Evolutionary conservation across 148 eudicot species (phyloP), one percentile per base, ranked within the genome.

Genomic region (Vaccinium corymbosum): DNA sequence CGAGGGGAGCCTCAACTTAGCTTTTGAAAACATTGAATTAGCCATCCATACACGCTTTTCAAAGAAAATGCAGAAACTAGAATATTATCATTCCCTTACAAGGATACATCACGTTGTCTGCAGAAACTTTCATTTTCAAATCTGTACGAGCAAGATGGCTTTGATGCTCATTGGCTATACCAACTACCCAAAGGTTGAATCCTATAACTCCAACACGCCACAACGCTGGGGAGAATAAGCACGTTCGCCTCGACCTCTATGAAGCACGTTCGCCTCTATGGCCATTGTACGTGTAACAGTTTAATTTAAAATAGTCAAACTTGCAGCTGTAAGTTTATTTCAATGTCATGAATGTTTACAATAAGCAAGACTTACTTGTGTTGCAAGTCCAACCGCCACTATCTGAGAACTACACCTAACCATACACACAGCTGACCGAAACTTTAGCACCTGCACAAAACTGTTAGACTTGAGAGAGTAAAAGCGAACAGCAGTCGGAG

Each of bases 361-460:
- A 70, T 55, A 78, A 53, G 56, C 52, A 22, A 71, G 59, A 53
- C 86, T 83, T 84, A 89, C 91, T 83, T 89, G 91, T 35, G 87
- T 78, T 20, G 88, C 84, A 61, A 88, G 90, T 76, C 88, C 88
- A 46, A 90, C 87, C 12, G 90, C 92, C 73, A 90, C 83, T 78
- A 88, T 85, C 71, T 87, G 87, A 73, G 92, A 82, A 88, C 90
- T 90, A 66, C 92, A 88, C 76, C 87, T 88, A 72, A 90, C 90
- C 85, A 83, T 80, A 48, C 82, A 86, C 48, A 90, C 90, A 84
- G 86, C 70, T 32, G 92, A 90, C 20, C 86, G 83, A 68, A 90
- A 90, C 81, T 85, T 88, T 83, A 88, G 82, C 72, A 81, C 80
- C 82, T 83, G 86, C 57, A 90, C 90, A 88, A 84, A 90, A 71